These are phyloP conservation scores for Cladosporium phlei DNA, from an alignment of 2,329 filamentous ascomycete species.

Conservation along the genomic window DNA sequence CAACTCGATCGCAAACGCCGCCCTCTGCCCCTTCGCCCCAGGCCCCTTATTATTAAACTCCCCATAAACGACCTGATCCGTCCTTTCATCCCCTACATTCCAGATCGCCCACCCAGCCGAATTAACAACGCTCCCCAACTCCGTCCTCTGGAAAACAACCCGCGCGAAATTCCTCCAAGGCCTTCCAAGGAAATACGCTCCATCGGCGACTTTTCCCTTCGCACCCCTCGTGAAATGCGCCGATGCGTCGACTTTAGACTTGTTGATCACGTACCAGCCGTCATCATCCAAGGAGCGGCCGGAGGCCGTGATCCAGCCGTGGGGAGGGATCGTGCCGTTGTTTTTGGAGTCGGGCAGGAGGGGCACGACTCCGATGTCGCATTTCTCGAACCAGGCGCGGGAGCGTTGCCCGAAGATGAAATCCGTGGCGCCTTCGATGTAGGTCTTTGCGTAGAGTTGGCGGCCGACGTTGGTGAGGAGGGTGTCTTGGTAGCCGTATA, in stretches of 20 bases:
- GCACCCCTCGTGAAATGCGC: slow-evolving; percentile 32
- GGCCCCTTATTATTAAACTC: slow-evolving; percentile 58
- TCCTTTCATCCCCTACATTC: slow-evolving; percentile 47
- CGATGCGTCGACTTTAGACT: slow-evolving; percentile 44
- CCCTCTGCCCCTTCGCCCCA: slow-evolving; percentile 49
- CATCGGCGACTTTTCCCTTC: slow-evolving; percentile 36
- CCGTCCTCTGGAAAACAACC: slow-evolving; percentile 50
- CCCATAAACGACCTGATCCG: slow-evolving; percentile 50
- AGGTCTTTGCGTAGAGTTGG: slow-evolving; percentile 53
- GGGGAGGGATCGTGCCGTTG: too few species aligned
- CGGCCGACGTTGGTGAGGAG: slow-evolving; percentile 47
- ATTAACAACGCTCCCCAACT: slow-evolving; percentile 54
- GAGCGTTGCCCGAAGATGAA: slow-evolving; percentile 56
- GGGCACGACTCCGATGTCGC: slow-evolving; percentile 45
- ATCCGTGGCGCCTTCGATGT: slow-evolving; percentile 56
- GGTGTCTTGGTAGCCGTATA: slow-evolving; percentile 57
- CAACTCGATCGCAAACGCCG: slow-evolving; percentile 44
- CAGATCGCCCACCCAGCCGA: slow-evolving; percentile 55
- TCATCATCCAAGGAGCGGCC: slow-evolving; percentile 39
- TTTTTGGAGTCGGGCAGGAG: slow-evolving; percentile 16
- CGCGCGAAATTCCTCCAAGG: slow-evolving; percentile 50
- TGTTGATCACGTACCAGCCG: slow-evolving; percentile 53
- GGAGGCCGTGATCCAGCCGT: slow-evolving; percentile 35
- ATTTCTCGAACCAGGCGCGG: slow-evolving; percentile 49
- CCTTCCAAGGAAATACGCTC: slow-evolving; percentile 48